phyloP scores from a whole-genome alignment of 2,329 filamentous ascomycete genomes.

The Rutstroemia sp. region DNA sequence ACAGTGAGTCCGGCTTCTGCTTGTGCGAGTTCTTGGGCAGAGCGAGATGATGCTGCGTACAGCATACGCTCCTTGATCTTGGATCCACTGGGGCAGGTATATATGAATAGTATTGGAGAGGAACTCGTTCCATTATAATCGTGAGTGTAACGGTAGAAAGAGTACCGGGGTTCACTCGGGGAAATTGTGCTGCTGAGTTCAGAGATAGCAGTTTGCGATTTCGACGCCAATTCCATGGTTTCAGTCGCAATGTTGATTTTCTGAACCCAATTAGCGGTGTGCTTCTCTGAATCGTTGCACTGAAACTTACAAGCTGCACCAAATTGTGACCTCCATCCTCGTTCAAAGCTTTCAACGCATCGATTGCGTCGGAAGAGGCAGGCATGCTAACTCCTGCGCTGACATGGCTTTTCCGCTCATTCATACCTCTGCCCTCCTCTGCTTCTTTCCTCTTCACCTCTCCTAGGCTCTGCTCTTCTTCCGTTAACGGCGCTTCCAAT shows the following conservation, averaged over 20 bases:
- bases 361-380: slow-evolving; percentile 54
- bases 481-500: slow-evolving; percentile 64
- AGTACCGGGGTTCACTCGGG: slow-evolving; percentile 63
- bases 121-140: slow-evolving; percentile 44
- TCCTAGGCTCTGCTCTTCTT: slow-evolving; percentile 65
- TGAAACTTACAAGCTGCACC: slow-evolving; percentile 55
- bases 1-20: slow-evolving; percentile 57
- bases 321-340: slow-evolving; percentile 41
- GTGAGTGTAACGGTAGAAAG: slow-evolving; percentile 65
- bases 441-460: slow-evolving; percentile 71
- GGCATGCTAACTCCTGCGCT: slow-evolving; percentile 38
- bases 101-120: slow-evolving; percentile 68
- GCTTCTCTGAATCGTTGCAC: neutral
- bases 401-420: slow-evolving; percentile 43
- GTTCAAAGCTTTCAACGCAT: slow-evolving; percentile 53
- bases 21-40: slow-evolving; percentile 60
- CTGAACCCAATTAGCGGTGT: slow-evolving; percentile 32
- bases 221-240: slow-evolving; percentile 56
- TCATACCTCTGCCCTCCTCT: slow-evolving; percentile 63
- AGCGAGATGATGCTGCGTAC: slow-evolving; percentile 65
- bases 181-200: slow-evolving; percentile 57
- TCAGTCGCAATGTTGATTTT: slow-evolving; percentile 68
- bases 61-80: slow-evolving; percentile 79
- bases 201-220: slow-evolving; percentile 45
- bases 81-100: slow-evolving; percentile 68